Evolutionary conservation across 2,329 filamentous ascomycete species (phyloP).

Genomic region (Cladosporium sp.): DNA sequence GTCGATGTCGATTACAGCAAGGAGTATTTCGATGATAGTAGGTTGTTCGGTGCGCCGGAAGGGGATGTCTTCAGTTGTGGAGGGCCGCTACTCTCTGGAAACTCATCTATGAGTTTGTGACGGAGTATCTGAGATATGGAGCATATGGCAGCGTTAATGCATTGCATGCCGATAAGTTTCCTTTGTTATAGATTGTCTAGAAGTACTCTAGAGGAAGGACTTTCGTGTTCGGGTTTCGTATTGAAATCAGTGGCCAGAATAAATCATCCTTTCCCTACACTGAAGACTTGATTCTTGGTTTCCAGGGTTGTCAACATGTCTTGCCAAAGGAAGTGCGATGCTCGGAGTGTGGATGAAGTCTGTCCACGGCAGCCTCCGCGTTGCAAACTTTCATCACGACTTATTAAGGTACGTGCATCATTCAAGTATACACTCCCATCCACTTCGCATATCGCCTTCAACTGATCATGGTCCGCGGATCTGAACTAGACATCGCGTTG

Average conservation of each 20-base stretch:
- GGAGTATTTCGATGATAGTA: slow-evolving; percentile 32
- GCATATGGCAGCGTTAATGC: not conserved
- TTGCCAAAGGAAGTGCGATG: not conserved
- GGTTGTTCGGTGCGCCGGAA: slow-evolving; percentile 23
- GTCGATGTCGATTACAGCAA: slow-evolving; percentile 30
- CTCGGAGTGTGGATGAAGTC: not conserved
- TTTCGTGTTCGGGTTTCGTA: not conserved
- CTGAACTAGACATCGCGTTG: not conserved
- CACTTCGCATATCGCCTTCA: not conserved
- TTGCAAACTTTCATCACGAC: not conserved
- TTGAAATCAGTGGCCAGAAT: not conserved
- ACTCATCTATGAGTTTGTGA: not conserved
- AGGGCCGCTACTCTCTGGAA: not conserved
- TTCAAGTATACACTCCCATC: not conserved
- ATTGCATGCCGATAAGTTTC: not conserved
- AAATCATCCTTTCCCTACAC: not conserved
- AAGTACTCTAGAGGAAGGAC: not conserved
- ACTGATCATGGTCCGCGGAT: not conserved
- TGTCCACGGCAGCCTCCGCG: not conserved
- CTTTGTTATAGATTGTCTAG: not conserved
- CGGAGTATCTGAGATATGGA: not conserved
- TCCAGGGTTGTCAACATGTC: not conserved
- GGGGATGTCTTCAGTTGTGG: not conserved
- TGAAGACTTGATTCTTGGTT: not conserved
- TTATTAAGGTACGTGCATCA: not conserved